A percentile compares a stretch with the other conserved stretches of the same genome.
phyloP scores from a whole-genome alignment of 1,284 basidiomycete genomes.

The Tylopilus orsonianus region DNA sequence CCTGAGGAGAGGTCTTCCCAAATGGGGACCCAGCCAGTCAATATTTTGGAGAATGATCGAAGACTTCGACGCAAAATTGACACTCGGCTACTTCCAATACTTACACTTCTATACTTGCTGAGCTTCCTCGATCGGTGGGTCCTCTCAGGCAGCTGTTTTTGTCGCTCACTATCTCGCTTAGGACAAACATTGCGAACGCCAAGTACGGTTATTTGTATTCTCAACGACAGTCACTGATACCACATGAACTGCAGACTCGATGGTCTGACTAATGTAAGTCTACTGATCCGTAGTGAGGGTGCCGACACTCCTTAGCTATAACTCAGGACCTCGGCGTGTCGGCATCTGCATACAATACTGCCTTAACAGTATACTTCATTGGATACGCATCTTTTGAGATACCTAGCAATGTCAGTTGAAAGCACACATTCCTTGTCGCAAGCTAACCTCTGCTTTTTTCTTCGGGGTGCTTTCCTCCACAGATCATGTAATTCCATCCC shows the following conservation, averaged over 20 bases:
- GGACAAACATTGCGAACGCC: constrained; percentile 69
- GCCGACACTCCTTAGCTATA: not conserved
- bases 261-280: constrained; percentile 43
- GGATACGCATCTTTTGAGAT: constrained; percentile 72
- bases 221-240: not conserved
- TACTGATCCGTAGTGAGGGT: not conserved
- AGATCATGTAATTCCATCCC: constrained; percentile 42
- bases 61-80: constrained; percentile 45
- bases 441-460: not conserved
- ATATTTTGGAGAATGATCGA: constrained; percentile 31
- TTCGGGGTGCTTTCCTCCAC: not conserved
- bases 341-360: constrained; percentile 55
- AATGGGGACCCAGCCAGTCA: constrained; percentile 2
- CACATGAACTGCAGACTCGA: constrained; percentile 38
- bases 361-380: constrained; percentile 64
- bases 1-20: constrained; percentile 17
- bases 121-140: constrained; percentile 67
- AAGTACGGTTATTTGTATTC: constrained; percentile 39
- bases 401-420: constrained; percentile 48
- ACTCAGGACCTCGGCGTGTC: constrained; percentile 47
- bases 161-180: constrained; percentile 19
- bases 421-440: not conserved
- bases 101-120: constrained; percentile 63
- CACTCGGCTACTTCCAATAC: constrained; percentile 49
- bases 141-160: not conserved